These are phyloP conservation scores for Kodamaea neixiangensis DNA, from an alignment of 805 yeast genomes.

Conservation along the genomic window DNA sequence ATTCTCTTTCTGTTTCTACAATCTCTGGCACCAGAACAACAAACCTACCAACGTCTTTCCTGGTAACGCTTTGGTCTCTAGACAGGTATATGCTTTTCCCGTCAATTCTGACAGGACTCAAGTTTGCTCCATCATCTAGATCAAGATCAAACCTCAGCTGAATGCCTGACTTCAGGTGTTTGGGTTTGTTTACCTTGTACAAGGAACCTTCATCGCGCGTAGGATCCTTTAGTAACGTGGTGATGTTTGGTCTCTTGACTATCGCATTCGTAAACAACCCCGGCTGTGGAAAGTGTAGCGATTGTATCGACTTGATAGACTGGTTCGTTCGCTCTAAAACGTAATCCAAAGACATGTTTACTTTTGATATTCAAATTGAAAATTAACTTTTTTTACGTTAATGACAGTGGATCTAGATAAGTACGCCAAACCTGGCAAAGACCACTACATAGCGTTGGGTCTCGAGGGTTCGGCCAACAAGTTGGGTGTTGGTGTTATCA, in stretches of 20 bases:
- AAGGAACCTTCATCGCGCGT: conserved; percentile 52
- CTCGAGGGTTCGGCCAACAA: conserved; percentile 98
- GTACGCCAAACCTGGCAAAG: conserved; percentile 42
- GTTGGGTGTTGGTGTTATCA: conserved; percentile 89
- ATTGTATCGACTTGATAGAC: conserved; percentile 41
- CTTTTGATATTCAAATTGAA: background rate
- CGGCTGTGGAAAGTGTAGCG: conserved; percentile 52
- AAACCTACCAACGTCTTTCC: background rate
- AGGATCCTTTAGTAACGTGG: conserved; percentile 61
- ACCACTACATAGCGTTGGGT: conserved; percentile 75
- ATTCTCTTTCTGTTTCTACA: background rate
- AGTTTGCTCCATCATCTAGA: conserved; percentile 4
- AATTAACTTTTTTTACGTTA: background rate
- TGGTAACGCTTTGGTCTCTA: background rate
- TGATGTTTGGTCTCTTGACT: conserved; percentile 51
- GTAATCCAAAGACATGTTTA: conserved; percentile 17
- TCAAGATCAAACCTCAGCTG: conserved; percentile 1
- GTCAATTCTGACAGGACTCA: conserved; percentile 48
- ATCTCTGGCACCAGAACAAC: conserved; percentile 9
- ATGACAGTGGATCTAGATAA: conserved; percentile 49
- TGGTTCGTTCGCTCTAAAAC: conserved; percentile 36
- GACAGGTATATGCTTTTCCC: conserved; percentile 38
- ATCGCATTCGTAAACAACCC: conserved; percentile 70
- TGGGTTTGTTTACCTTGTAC: conserved; percentile 39
- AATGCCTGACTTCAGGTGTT: background rate